Percentiles rank a stretch among this genome's conserved stretches.
Evolutionary conservation across 495 filamentous ascomycete species (phyloP).

Genomic region (Talaromyces nanjingensis): DNA sequence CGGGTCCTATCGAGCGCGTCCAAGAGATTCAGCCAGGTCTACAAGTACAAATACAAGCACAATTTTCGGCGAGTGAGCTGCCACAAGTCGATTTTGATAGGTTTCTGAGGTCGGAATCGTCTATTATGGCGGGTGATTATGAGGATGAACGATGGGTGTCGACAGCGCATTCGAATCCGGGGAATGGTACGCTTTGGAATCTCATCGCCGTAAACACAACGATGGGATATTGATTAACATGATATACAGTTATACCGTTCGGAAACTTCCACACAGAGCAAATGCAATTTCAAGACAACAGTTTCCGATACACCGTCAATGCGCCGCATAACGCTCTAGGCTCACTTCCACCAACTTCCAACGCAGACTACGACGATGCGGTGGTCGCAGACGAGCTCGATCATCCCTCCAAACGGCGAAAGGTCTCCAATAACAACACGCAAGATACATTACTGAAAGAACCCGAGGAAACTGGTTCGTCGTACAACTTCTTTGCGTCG

Average conservation of each 20-base stretch:
- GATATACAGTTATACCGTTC: background rate
- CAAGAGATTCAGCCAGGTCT: background rate
- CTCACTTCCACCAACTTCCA: conserved; percentile 4
- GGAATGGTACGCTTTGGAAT: conserved; percentile 1
- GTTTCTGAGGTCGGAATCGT: conserved; percentile 26
- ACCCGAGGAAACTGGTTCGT: conserved; percentile 7
- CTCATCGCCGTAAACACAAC: background rate
- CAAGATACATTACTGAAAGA: background rate
- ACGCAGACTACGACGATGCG: background rate
- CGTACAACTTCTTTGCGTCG: conserved; percentile 24
- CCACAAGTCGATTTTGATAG: conserved; percentile 33
- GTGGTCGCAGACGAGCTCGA: background rate
- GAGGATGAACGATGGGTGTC: conserved; percentile 9
- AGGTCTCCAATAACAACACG: background rate
- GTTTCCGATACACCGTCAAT: background rate
- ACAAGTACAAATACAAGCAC: background rate
- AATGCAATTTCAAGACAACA: background rate
- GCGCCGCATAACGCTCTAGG: background rate
- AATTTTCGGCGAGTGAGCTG: conserved; percentile 7
- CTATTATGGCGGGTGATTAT: conserved; percentile 9
- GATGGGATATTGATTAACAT: background rate
- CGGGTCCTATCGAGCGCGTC: background rate
- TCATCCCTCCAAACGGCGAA: conserved; percentile 2
- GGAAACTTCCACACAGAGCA: background rate
- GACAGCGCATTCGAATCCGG: conserved; percentile 1